These are phyloP conservation scores for Biscutella laevigata DNA, from an alignment of 441 rosid genomes.

Conservation along the genomic window DNA sequence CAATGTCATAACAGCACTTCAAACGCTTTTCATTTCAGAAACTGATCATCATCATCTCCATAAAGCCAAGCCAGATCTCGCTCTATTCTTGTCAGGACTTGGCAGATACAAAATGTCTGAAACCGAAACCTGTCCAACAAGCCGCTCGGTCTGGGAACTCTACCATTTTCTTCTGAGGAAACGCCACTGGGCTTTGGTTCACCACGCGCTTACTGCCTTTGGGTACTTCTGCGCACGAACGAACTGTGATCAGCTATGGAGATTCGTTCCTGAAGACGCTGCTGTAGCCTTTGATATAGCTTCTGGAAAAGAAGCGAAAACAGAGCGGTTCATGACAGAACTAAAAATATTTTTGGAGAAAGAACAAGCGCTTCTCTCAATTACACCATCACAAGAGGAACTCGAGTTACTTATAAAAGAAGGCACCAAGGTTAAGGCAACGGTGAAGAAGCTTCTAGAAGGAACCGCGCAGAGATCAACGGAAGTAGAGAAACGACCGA, in stretches of 20 bases:
- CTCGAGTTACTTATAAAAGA: slow-evolving; percentile 44
- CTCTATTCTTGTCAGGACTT: slow-evolving; percentile 66
- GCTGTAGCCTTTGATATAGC: slow-evolving; percentile 62
- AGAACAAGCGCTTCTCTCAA: slow-evolving; percentile 45
- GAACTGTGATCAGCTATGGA: slow-evolving; percentile 71
- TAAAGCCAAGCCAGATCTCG: slow-evolving; percentile 54
- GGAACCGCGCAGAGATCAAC: slow-evolving; percentile 23
- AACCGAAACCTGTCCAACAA: slow-evolving; percentile 51
- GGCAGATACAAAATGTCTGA: slow-evolving; percentile 55
- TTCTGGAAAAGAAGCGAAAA: slow-evolving; percentile 49
- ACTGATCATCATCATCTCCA: slow-evolving; percentile 28
- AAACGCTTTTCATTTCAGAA: slow-evolving; percentile 47
- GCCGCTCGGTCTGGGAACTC: slow-evolving; percentile 60
- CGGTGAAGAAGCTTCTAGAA: slow-evolving; percentile 20
- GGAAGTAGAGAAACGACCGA: slow-evolving; percentile 29
- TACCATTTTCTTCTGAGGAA: slow-evolving; percentile 67
- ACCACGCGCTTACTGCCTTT: slow-evolving; percentile 62
- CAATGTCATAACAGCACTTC: slow-evolving; percentile 54
- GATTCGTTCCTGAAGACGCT: slow-evolving; percentile 72
- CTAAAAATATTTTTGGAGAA: slow-evolving; percentile 75
- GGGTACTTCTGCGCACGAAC: slow-evolving; percentile 82
- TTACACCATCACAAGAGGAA: slow-evolving; percentile 39
- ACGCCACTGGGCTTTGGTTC: slow-evolving; percentile 71
- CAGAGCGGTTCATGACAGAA: slow-evolving; percentile 64
- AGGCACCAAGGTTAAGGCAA: slow-evolving; percentile 43